phyloP scores from a whole-genome alignment of 495 filamentous ascomycete genomes.

The Xylaria nigripes region DNA sequence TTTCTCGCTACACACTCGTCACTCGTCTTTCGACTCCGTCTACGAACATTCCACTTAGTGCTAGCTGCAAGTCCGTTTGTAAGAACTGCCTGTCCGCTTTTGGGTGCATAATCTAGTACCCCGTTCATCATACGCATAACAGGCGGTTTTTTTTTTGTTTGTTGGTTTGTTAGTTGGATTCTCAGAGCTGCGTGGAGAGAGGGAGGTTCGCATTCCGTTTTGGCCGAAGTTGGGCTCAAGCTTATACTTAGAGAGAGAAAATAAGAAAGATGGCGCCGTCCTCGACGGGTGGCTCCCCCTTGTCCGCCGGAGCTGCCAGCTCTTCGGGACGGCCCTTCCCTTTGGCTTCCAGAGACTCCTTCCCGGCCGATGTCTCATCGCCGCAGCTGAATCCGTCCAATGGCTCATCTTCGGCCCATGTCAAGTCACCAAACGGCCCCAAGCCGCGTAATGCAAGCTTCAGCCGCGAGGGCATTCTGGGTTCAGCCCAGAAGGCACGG shows the following conservation, averaged over 20 bases:
- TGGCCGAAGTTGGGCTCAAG: not conserved
- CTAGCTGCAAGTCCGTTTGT: slow-evolving; percentile 21
- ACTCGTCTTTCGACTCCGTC: slow-evolving; percentile 2
- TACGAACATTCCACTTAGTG: slow-evolving; percentile 12
- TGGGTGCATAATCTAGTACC: slow-evolving; percentile 3
- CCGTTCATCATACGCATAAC: not conserved
- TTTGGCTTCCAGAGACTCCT: slow-evolving; percentile 36
- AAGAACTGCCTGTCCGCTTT: slow-evolving; percentile 1
- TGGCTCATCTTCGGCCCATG: slow-evolving; percentile 22
- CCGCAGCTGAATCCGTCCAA: slow-evolving; percentile 35
- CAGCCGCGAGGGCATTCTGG: slow-evolving; percentile 49
- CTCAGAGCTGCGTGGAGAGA: slow-evolving; percentile 9
- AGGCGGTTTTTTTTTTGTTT: not conserved
- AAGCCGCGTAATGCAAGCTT: slow-evolving; percentile 43
- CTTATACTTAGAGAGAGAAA: not conserved
- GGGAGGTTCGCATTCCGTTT: not conserved
- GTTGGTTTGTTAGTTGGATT: not conserved
- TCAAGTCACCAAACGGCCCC: slow-evolving; percentile 44
- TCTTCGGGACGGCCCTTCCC: slow-evolving; percentile 36
- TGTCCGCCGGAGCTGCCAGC: slow-evolving; percentile 32
- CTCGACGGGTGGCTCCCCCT: slow-evolving; percentile 44
- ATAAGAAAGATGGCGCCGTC: slow-evolving; percentile 39
- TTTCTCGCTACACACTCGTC: slow-evolving; percentile 2
- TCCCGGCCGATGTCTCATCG: slow-evolving; percentile 41
- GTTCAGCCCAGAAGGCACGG: slow-evolving; percentile 49